Base-by-base conservation (phyloP, 805 yeast genomes). In the Lachancea cidri region DNA sequence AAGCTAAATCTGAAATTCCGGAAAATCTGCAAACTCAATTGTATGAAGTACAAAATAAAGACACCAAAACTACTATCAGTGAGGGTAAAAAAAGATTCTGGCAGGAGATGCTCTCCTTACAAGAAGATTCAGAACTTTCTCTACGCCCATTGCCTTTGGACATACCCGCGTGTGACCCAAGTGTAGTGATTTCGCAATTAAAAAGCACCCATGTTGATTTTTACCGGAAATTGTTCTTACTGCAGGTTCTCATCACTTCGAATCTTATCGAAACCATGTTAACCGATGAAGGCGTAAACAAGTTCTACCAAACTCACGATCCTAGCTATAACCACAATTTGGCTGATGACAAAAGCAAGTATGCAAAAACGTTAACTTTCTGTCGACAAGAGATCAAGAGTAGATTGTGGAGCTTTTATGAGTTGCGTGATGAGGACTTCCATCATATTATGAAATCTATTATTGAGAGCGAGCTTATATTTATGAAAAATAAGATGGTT, bases 151-250 rank as follows among this genome's bases (percentile, higher is more conserved):
- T 44, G 15, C 39, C 42, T 17, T 31, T 55, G 6, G 65, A 58
- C 19, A 35, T 52, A 4, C 53, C 60, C 1, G 19, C 43, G 2
- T 38, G 39, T 8, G 51, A 58, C 35, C 43, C 55, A 6, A 44
- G 39, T 16, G 29, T 43, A 4, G 36, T 60, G 6, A 55, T 52
- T 17, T 42, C 43, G n/a, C 60, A 57, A 43, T 41, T 57, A 35
- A 47, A 43, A 29, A 44, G 37, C 14, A 27, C 35, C 7, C 52
- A 52, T 18, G 52, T 51, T 22, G 63, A 60, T 42, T 46, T 42
- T 18, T 52, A 42, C 36, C 53, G 66, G 38, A 61, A 61, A 39
- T 58, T 55, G 41, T 49, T 61, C 32, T 29, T 61, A 5, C 30
- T 53, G 17, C 64, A 61, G 25, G 13, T 60, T 8, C 46, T 43